These are phyloP conservation scores for Aspergillus ibericus DNA, from an alignment of 2,329 filamentous ascomycete genomes.

Conservation along the genomic window DNA sequence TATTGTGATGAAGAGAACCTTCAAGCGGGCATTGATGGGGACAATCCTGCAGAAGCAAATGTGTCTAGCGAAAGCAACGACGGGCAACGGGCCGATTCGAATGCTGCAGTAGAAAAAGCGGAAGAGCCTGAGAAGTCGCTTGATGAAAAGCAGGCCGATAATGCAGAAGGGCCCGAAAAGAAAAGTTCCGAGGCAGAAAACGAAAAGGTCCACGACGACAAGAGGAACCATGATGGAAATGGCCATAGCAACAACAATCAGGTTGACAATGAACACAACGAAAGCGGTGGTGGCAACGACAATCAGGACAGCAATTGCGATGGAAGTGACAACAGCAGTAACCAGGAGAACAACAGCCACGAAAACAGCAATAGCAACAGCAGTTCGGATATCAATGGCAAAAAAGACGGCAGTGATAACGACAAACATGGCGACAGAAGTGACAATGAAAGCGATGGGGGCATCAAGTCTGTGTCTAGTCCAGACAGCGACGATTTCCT, in stretches of 20 bases:
- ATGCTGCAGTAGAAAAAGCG: rapidly evolving
- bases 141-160: neutral
- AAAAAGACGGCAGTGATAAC: neutral
- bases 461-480: neutral
- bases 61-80: neutral
- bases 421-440: neutral
- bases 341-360: neutral
- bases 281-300: neutral
- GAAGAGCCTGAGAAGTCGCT: neutral
- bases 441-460: neutral
- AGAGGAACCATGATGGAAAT: neutral
- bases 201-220: neutral
- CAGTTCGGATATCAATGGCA: no score
- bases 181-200: neutral
- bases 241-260: neutral
- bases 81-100: neutral
- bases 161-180: neutral
- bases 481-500: neutral
- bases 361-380: neutral
- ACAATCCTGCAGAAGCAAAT: neutral
- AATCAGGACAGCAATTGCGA: neutral
- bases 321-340: neutral
- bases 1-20: neutral
- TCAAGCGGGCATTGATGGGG: neutral
- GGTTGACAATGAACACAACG: neutral